Conservation (phyloP, 495 filamentous ascomycete genomes). For the Xylaria castorea region DNA sequence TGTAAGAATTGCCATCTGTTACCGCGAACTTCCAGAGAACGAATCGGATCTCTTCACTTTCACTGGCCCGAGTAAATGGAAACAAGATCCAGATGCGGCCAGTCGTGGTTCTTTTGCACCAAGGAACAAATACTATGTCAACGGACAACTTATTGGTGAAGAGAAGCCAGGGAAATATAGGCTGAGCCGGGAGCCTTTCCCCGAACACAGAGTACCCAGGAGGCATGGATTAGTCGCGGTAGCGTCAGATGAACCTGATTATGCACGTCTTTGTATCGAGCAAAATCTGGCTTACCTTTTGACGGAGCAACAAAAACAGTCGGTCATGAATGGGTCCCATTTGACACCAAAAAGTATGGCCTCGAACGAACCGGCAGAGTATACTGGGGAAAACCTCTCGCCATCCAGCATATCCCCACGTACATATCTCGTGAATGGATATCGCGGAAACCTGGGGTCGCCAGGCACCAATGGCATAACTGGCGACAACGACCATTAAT, state of each 20-base stretch:
- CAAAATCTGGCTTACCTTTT: slow-evolving; percentile 53
- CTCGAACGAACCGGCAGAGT: slow-evolving; percentile 40
- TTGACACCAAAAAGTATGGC: slow-evolving; percentile 41
- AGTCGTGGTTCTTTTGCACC: slow-evolving; percentile 50
- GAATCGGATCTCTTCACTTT: slow-evolving; percentile 47
- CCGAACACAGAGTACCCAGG: slow-evolving; percentile 53
- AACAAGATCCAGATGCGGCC: slow-evolving; percentile 55
- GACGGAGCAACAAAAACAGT: slow-evolving; percentile 42
- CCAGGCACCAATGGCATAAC: slow-evolving; percentile 35
- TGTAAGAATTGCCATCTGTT: slow-evolving; percentile 61
- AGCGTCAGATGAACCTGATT: slow-evolving; percentile 54
- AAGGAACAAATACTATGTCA: slow-evolving; percentile 54
- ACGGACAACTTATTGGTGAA: slow-evolving; percentile 53
- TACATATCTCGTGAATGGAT: slow-evolving; percentile 35
- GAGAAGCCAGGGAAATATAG: slow-evolving; percentile 42
- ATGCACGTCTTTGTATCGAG: slow-evolving; percentile 51
- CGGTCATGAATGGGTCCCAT: slow-evolving; percentile 36
- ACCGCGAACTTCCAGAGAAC: slow-evolving; percentile 57
- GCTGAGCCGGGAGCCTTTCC: slow-evolving; percentile 54
- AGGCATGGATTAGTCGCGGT: slow-evolving; percentile 52
- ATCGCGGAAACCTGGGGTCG: slow-evolving; percentile 33
- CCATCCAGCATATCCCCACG: slow-evolving; percentile 33
- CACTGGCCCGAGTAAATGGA: slow-evolving; percentile 56
- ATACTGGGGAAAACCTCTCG: slow-evolving; percentile 34
- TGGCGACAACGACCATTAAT: slow-evolving; percentile 25